A percentile compares a stretch with the other conserved stretches of the same genome.
phyloP scores from a whole-genome alignment of 1,284 basidiomycete genomes.

The Peniophora sp. region DNA sequence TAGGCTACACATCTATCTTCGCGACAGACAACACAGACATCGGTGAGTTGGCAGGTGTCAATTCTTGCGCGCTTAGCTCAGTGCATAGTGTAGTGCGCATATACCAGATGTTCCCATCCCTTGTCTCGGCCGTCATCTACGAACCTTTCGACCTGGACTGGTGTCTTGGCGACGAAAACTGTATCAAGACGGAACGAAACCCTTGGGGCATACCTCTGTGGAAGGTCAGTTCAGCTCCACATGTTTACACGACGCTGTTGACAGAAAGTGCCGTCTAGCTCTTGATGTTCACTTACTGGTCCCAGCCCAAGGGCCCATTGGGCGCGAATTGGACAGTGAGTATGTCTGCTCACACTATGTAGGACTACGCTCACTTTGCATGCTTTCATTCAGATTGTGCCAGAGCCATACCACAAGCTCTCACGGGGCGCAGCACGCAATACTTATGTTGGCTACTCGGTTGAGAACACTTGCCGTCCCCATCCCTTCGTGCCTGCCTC shows the following conservation, averaged over 20 bases:
- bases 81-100: conserved; percentile 4
- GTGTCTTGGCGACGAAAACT: conserved; percentile 8
- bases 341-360: background rate
- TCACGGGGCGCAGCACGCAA: conserved; percentile 13
- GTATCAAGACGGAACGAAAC: conserved; percentile 1
- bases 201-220: conserved; percentile 23
- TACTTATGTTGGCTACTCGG: conserved; percentile 27
- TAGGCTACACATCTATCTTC: background rate
- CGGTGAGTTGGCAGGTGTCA: background rate
- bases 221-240: conserved; percentile 19
- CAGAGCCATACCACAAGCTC: conserved; percentile 19
- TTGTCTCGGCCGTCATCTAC: conserved; percentile 16
- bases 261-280: background rate
- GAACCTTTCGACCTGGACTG: conserved; percentile 6
- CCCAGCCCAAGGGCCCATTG: conserved; percentile 18
- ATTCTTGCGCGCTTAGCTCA: too few relatives aligned
- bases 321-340: conserved; percentile 22
- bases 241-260: too few relatives aligned
- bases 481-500: conserved; percentile 15
- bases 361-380: background rate
- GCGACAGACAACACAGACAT: background rate
- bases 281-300: conserved; percentile 24
- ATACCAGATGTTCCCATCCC: conserved; percentile 18
- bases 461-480: conserved; percentile 22
- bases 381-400: conserved; percentile 16